phyloP scores from a whole-genome alignment of 805 yeast species.

The Blastobotrys terrestris region DNA sequence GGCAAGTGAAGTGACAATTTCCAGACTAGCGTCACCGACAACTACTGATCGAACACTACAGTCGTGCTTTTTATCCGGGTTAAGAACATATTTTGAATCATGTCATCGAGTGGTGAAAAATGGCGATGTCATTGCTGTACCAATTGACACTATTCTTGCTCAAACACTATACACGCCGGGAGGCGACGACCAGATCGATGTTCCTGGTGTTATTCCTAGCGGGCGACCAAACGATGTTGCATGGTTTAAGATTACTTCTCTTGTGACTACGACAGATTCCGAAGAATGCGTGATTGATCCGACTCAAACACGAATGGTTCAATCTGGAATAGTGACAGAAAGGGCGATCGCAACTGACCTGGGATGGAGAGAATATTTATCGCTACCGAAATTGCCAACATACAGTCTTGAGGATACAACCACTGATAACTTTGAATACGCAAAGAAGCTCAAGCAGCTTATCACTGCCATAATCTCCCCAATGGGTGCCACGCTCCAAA shows the following conservation, averaged over 20 bases:
- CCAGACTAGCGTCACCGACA: slow-evolving; percentile 62
- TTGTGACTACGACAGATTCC: slow-evolving; percentile 8
- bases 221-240: slow-evolving; percentile 69
- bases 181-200: slow-evolving; percentile 15
- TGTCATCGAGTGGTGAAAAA: slow-evolving; percentile 50
- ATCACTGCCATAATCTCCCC: slow-evolving; percentile 41
- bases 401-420: slow-evolving; percentile 34
- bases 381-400: slow-evolving; percentile 27
- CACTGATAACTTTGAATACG: slow-evolving; percentile 45
- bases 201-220: slow-evolving; percentile 40
- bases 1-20: slow-evolving; percentile 59
- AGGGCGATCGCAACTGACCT: slow-evolving; percentile 25
- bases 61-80: slow-evolving; percentile 50
- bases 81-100: slow-evolving; percentile 56
- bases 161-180: slow-evolving; percentile 38
- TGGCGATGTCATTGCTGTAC: slow-evolving; percentile 72
- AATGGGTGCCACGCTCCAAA: slow-evolving; percentile 39
- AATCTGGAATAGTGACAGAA: slow-evolving; percentile 48
- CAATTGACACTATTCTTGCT: slow-evolving; percentile 65
- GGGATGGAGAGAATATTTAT: slow-evolving; percentile 42
- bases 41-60: slow-evolving; percentile 62
- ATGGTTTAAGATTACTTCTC: slow-evolving; percentile 71
- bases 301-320: slow-evolving; percentile 58
- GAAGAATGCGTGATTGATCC: slow-evolving; percentile 55
- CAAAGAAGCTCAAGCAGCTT: slow-evolving; percentile 46